Percentiles rank a stretch among this genome's conserved stretches.
These are phyloP conservation scores for Colletotrichum sp. DNA, from an alignment of 2,329 filamentous ascomycete species.

Conservation along the genomic window DNA sequence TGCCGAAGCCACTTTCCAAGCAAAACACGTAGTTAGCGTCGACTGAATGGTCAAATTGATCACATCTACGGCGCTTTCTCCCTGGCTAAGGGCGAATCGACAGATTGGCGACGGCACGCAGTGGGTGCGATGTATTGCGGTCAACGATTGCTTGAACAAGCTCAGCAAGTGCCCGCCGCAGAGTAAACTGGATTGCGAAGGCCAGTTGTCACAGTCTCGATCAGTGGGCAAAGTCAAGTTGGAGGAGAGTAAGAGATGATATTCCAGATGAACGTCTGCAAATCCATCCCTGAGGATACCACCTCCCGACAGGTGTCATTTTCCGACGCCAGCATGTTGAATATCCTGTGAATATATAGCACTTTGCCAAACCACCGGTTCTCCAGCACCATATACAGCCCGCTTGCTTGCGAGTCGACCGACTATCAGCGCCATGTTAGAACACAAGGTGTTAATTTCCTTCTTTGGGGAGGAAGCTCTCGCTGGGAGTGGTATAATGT, in stretches of 20 bases:
- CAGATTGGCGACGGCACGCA: not conserved
- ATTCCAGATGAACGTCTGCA: conserved; percentile 3
- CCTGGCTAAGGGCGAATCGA: not conserved
- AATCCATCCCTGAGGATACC: not conserved
- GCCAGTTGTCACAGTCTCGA: not conserved
- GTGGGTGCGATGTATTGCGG: not conserved
- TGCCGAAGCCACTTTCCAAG: not conserved
- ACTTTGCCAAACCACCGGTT: conserved; percentile 11
- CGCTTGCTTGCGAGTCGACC: not conserved
- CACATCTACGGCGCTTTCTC: not conserved
- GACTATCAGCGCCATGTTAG: not conserved
- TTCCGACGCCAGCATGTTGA: conserved; percentile 12
- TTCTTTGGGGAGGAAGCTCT: not conserved
- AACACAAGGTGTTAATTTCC: not conserved
- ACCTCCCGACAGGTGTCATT: conserved; percentile 6
- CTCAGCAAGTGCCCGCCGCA: not conserved
- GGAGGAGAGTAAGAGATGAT: not conserved
- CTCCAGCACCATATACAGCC: conserved; percentile 2
- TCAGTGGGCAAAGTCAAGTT: not conserved
- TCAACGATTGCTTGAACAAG: not conserved
- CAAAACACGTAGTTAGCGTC: not conserved
- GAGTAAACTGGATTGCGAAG: not conserved
- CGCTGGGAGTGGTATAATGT: not conserved
- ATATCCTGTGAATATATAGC: conserved; percentile 11
- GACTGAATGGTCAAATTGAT: not conserved